Conservation (phyloP, 1,139 yeast species). For the Groenewaldozyma sp. region DNA sequence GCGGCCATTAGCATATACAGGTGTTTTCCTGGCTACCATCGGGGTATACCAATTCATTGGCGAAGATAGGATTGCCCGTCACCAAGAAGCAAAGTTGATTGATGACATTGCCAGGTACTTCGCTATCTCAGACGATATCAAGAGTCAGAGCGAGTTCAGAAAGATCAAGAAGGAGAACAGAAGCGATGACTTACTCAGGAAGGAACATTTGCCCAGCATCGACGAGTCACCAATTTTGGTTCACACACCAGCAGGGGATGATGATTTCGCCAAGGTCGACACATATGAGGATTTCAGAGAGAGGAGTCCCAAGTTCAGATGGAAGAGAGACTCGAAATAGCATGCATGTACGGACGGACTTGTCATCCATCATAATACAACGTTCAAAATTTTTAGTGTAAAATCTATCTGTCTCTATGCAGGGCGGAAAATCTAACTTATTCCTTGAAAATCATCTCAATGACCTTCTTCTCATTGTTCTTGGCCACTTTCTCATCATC, state of each 20-base stretch:
- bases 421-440: background rate
- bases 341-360: background rate
- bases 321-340: background rate
- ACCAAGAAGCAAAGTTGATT: background rate
- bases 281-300: slow-evolving; percentile 1
- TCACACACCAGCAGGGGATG: background rate
- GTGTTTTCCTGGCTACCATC: slow-evolving; percentile 1
- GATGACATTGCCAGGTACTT: slow-evolving; percentile 1
- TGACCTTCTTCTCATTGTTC: slow-evolving; percentile 18
- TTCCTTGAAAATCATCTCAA: slow-evolving; percentile 3
- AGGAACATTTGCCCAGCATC: background rate
- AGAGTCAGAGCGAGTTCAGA: slow-evolving; percentile 1
- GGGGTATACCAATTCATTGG: background rate
- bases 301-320: slow-evolving; percentile 1
- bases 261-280: background rate
- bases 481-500: slow-evolving; percentile 40
- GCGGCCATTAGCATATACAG: background rate
- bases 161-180: slow-evolving; percentile 2
- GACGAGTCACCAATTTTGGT: background rate
- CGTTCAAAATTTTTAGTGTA: no score
- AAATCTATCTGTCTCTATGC: no score
- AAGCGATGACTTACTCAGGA: background rate
- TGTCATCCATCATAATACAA: no score
- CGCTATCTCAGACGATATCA: background rate
- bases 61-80: background rate